Evolutionary conservation across 2,329 filamentous ascomycete species (phyloP).

Genomic region (Didymella arachidicola): DNA sequence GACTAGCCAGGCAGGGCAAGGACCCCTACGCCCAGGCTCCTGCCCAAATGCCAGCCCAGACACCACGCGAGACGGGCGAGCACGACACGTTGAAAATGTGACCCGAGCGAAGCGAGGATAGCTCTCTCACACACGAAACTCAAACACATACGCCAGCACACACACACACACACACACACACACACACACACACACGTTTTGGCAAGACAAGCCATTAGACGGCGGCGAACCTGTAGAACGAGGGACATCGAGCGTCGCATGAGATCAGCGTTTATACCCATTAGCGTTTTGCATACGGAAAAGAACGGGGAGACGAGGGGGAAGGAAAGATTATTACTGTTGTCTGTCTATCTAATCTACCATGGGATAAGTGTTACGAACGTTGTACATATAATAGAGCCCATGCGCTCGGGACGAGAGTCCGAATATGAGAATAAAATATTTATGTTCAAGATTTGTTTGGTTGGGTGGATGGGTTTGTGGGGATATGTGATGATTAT

Average conservation of each 20-base stretch:
- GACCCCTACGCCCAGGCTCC: slow-evolving; percentile 6
- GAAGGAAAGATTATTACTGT: not conserved
- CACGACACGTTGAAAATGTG: slow-evolving; percentile 10
- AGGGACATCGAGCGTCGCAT: not conserved
- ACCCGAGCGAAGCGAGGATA: not conserved
- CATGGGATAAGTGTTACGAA: not conserved
- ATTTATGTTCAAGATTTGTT: not conserved
- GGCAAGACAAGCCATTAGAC: not conserved
- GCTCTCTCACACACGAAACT: too few species aligned
- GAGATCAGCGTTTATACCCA: slow-evolving; percentile 27
- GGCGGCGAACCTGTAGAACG: slow-evolving; percentile 1
- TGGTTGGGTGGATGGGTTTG: too few species aligned
- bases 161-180: not conserved
- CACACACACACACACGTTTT: not conserved
- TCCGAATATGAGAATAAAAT: slow-evolving; percentile 14
- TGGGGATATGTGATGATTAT: too few species aligned
- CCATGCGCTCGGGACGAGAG: slow-evolving; percentile 9
- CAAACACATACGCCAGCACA: not conserved
- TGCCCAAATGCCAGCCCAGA: slow-evolving; percentile 7
- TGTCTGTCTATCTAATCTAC: not conserved
- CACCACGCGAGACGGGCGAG: slow-evolving; percentile 4
- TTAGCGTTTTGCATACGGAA: slow-evolving; percentile 22
- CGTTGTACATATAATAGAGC: slow-evolving; percentile 15
- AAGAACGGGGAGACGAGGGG: not conserved
- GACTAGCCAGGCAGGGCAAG: slow-evolving; percentile 6